Evolutionary conservation across 352 stramenopile genomes (phyloP).

Genomic region (Globisporangium okanoganense): DNA sequence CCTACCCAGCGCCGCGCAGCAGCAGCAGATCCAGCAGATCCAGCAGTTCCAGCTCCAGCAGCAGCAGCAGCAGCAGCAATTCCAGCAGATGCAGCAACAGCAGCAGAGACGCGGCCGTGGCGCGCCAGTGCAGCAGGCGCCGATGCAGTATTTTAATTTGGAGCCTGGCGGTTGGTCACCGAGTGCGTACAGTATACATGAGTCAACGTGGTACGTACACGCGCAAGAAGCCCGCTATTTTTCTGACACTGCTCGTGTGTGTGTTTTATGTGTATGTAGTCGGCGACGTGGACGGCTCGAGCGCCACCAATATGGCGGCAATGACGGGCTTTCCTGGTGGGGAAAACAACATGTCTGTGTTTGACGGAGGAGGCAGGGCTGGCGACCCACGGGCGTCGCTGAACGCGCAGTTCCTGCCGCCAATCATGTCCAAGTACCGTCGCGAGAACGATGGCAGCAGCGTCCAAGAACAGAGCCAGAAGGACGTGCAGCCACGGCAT

Average conservation of each 20-base stretch:
- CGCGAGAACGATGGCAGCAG: conserved; percentile 6
- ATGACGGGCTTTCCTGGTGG: neutral
- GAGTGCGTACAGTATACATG: neutral
- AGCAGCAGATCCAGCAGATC: conserved; percentile 17
- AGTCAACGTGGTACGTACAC: too few relatives aligned
- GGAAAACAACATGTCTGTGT: neutral
- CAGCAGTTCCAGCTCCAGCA: conserved; percentile 3
- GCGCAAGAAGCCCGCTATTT: neutral
- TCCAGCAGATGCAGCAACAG: conserved; percentile 10
- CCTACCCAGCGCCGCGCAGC: conserved; percentile 10
- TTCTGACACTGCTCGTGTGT: neutral
- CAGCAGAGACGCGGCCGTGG: neutral
- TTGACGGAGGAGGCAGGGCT: neutral
- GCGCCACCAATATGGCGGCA: neutral
- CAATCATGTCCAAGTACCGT: conserved; percentile 5
- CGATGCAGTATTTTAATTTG: conserved; percentile 2
- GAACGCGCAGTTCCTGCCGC: conserved; percentile 10
- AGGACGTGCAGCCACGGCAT: conserved; percentile 24
- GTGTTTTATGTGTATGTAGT: neutral
- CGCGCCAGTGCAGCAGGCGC: conserved; percentile 6
- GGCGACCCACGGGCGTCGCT: neutral
- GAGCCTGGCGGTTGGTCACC: neutral
- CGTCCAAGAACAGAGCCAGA: conserved; percentile 27
- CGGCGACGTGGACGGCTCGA: neutral
- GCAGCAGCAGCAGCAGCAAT: neutral